Base-by-base conservation (phyloP, 345 rosid species). In the Xanthoceras sorbifolium region DNA sequence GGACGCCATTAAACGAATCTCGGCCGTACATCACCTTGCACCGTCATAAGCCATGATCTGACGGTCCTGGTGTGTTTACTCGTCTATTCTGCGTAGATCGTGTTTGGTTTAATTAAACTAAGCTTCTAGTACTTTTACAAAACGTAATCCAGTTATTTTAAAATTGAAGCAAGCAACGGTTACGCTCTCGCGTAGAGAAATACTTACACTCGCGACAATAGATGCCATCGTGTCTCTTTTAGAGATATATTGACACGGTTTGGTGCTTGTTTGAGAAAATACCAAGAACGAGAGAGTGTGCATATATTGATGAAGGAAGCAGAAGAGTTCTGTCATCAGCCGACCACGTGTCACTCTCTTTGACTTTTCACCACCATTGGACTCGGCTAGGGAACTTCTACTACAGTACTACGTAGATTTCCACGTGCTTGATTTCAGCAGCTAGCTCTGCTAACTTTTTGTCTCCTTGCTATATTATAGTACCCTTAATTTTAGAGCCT, bases 41-140 rank as follows among this genome's bases (percentile, higher is more conserved):
- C 82, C 86, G 87, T 82, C 77, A 17, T 40, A 54, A 66, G 83
- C 52, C 76, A 17, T 7, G 65, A 88, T 86, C 88, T 20, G 64
- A 80, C 85, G 87, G 78, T 55, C 40, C 67, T 34, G 4, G 72
- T 65, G 1, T 1, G 48, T 48, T 31, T 31, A 1, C 69, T 64
- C 38, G 20, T 60, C 73, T 31, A 31, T 50, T 48, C 61, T 54
- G 40, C 9, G 50, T 64, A 55, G 78, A 71, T 69, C 80, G 23
- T 23, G 67, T 20, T 44, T 3, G n/a, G 9, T 65, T 77, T 22
- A 18, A n/a, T 3, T 29, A 71, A 60, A 11, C 57, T 20, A 5
- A 7, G 14, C 15, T 26, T 59, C 75, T 15, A 40, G 20, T 42
- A 26, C 28, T 38, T 46, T n/a, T n/a, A 29, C 22, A 48, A 11